Evolutionary conservation across 805 yeast genomes (phyloP).

Genomic region (Saturnispora serradocipensis): DNA sequence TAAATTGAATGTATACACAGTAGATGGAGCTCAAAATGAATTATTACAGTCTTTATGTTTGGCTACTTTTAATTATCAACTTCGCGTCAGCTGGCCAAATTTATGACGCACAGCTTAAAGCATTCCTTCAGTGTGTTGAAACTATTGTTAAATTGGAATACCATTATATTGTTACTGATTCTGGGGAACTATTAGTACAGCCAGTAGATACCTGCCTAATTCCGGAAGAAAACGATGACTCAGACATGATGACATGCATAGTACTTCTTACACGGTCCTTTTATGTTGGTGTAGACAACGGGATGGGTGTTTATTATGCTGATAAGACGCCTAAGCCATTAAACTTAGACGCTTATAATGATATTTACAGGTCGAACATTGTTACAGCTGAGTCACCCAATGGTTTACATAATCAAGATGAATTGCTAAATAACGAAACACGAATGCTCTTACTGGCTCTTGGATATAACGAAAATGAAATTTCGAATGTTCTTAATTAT

Average conservation of each 20-base stretch:
- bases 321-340: background rate
- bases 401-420: background rate
- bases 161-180: background rate
- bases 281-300: background rate
- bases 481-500: too few relatives aligned
- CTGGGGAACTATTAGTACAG: background rate
- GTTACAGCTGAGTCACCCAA: background rate
- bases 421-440: background rate
- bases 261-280: background rate
- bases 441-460: background rate
- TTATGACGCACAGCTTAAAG: background rate
- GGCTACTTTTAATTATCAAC: too few relatives aligned
- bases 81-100: background rate
- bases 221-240: background rate
- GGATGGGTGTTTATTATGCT: background rate
- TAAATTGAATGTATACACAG: too few relatives aligned
- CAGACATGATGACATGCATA: background rate
- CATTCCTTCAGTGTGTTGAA: background rate
- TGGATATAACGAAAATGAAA: background rate
- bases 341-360: background rate
- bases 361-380: background rate
- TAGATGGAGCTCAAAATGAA: too few relatives aligned
- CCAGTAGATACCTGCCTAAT: background rate
- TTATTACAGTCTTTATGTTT: too few relatives aligned
- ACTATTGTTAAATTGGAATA: background rate